Evolutionary conservation across 257 asterid species (phyloP).

Genomic region (Leptodermis oblonga): DNA sequence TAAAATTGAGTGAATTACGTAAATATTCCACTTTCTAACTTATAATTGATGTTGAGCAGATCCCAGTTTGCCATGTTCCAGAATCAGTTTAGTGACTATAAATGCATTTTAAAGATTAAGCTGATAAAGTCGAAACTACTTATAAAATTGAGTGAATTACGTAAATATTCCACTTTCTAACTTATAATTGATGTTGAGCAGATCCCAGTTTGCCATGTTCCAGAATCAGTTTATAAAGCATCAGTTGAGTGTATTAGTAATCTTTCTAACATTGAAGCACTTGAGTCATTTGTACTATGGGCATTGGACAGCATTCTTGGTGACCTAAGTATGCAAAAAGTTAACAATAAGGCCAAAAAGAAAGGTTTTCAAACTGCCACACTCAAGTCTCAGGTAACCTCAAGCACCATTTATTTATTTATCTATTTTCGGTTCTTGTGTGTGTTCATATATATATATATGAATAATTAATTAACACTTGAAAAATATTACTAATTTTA

Average conservation of each 20-base stretch:
- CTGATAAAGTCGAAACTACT: no score
- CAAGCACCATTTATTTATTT: no score
- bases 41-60: slow-evolving; percentile 36
- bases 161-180: background rate
- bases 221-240: slow-evolving; percentile 64
- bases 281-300: slow-evolving; percentile 71
- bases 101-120: no score
- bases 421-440: no score
- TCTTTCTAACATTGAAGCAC: slow-evolving; percentile 57
- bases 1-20: no score
- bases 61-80: slow-evolving; percentile 64
- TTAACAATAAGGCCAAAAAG: slow-evolving; percentile 55
- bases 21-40: background rate
- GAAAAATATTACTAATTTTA: no score
- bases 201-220: slow-evolving; percentile 70
- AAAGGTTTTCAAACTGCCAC: slow-evolving; percentile 58
- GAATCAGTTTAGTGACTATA: slow-evolving; percentile 66
- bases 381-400: slow-evolving; percentile 85
- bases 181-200: slow-evolving; percentile 25
- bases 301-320: slow-evolving; percentile 62
- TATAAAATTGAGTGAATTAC: no score
- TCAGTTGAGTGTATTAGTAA: slow-evolving; percentile 84
- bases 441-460: no score
- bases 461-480: no score
- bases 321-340: slow-evolving; percentile 53